These are phyloP conservation scores for Argentina anserina DNA, from an alignment of 306 rosid species.

Conservation along the genomic window DNA sequence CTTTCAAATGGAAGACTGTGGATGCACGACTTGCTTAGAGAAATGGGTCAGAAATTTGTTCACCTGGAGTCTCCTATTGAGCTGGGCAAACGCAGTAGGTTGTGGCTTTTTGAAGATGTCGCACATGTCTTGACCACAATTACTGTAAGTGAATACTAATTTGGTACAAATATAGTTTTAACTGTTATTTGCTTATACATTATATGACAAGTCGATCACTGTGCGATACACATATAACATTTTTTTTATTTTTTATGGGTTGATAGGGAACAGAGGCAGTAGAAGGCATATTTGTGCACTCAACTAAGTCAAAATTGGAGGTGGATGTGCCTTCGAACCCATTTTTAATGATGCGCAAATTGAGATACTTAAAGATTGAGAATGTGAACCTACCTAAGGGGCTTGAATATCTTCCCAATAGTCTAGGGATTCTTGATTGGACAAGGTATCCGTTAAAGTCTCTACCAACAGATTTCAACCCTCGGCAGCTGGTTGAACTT, in stretches of 20 bases:
- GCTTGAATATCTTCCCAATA: background rate
- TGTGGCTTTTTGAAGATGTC: conserved; percentile 16
- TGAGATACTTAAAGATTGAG: background rate
- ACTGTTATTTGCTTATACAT: background rate
- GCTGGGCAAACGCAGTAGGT: conserved; percentile 7
- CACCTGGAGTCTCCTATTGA: background rate
- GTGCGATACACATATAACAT: too few species aligned
- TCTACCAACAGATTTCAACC: background rate
- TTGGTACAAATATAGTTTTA: background rate
- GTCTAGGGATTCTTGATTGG: background rate
- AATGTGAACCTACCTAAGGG: background rate
- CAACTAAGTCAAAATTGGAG: background rate
- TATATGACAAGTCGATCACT: background rate
- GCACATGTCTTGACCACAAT: conserved; percentile 3
- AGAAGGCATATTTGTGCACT: background rate
- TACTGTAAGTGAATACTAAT: conserved; percentile 1
- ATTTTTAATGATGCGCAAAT: background rate
- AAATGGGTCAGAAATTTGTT: conserved; percentile 19
- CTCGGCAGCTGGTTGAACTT: too few species aligned
- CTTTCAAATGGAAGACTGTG: background rate
- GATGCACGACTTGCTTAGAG: conserved; percentile 24
- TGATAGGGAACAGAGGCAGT: background rate
- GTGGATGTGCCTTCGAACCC: too few species aligned
- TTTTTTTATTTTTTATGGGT: background rate
- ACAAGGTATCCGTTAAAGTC: background rate